Evolutionary conservation across 768 basidiomycete species (phyloP).

Genomic region (Rhodotorula graminis): DNA sequence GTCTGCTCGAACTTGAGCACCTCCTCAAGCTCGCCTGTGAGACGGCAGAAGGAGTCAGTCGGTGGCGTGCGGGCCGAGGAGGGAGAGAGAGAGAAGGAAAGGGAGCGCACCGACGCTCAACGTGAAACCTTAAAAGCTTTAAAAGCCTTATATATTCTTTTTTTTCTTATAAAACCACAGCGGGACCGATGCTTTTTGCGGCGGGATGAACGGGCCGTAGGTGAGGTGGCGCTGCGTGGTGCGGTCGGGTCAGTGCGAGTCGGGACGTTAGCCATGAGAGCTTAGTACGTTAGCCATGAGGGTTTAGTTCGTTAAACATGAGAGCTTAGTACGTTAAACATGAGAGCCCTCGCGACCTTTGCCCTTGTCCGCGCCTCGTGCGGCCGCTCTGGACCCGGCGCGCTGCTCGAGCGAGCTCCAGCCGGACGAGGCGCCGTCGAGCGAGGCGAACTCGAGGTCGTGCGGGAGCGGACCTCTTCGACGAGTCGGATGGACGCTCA

Average conservation of each 20-base stretch:
- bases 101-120: constrained; percentile 66
- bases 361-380: not conserved
- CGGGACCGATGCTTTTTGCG: constrained; percentile 76
- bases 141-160: too few species aligned
- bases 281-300: too few species aligned
- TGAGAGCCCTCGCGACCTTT: not conserved
- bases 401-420: constrained; percentile 3
- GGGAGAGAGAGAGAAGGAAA: not conserved
- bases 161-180: too few species aligned
- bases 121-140: too few species aligned
- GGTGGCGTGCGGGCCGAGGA: too few species aligned
- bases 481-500: constrained; percentile 24
- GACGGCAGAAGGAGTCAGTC: not conserved
- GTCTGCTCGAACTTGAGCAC: constrained; percentile 69
- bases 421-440: constrained; percentile 17
- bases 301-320: too few species aligned
- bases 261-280: too few species aligned
- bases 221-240: constrained; percentile 45
- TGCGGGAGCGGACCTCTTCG: constrained; percentile 23
- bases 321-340: too few species aligned
- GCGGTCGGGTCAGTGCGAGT: not conserved
- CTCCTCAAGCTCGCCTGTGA: constrained; percentile 72
- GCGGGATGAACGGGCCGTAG: constrained; percentile 87
- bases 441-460: constrained; percentile 33
- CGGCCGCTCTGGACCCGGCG: not conserved